Base-by-base conservation (phyloP, 176 grass and related monocot species). In the Musa acuminata region DNA sequence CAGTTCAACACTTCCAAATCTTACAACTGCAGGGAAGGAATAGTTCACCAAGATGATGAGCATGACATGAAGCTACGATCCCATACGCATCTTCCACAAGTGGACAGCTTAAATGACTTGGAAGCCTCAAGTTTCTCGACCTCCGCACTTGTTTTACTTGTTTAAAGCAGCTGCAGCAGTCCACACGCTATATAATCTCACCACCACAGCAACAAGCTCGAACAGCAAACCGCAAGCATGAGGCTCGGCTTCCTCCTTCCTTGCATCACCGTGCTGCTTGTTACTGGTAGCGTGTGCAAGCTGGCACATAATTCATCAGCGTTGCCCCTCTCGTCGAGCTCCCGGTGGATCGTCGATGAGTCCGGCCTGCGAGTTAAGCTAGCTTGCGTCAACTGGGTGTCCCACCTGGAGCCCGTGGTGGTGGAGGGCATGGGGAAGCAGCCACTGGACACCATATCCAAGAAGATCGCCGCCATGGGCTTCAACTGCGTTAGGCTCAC, bases 401-500 rank as follows among this genome's bases (percentile, higher is more conserved):
- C 93, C 50, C 93, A 92, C 83, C 83, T 98, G 79, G 90, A 98
- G 84, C 88, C 87, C 11, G 84, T 77, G 22, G 83, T 82, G 2
- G 94, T 88, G 62, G 94, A 98, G 84, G 94, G 94, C 79, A 86
- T 93, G 76, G 74, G 85, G 53, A 85, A 89, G 82, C 94, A 89
- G 71, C 80, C 75, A 9, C 64, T 85, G 6, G 90, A 80, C 73
- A 80, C 68, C 52, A 79, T 97, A 23, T 85, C 87, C 6, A 82
- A 83, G 77, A 75, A 79, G 77, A 78, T 97, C 55, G 84, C 78
- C 13, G 67, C 69, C 25, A 83, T 90, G 68, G 94, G 94, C 9
- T 98, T 98, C 75, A 98, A 93, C 71, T 93, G 94, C 77, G 88
- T 98, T 13, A 77, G 94, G 72, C 81, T 91, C 67, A 98, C 90